Conservation (phyloP, 2,329 filamentous ascomycete genomes). For the Verticillium tricorpus region DNA sequence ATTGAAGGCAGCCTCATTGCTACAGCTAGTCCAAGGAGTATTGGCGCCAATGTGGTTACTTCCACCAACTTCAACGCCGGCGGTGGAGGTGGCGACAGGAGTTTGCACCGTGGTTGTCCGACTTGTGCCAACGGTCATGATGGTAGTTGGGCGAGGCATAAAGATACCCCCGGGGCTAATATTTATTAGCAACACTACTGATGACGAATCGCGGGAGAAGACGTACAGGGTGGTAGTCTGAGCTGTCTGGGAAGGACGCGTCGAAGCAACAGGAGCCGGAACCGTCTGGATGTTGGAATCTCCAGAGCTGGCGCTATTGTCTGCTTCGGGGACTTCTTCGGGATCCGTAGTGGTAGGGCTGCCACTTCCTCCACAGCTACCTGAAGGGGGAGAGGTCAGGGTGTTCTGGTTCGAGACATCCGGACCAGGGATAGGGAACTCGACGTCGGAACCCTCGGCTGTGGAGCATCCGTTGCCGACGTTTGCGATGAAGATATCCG, state of each 20-base stretch:
- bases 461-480: conserved; percentile 56
- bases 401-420: conserved; percentile 38
- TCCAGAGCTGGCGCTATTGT: too few species aligned
- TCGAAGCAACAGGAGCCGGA: too few species aligned
- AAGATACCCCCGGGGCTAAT: conserved; percentile 38
- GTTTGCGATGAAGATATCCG: conserved; percentile 69
- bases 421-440: conserved; percentile 62
- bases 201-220: neutral
- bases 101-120: conserved; percentile 15
- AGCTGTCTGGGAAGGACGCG: too few species aligned
- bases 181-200: conserved; percentile 13
- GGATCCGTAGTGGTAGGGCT: conserved; percentile 4
- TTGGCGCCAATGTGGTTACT: conserved; percentile 21
- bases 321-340: too few species aligned
- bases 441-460: conserved; percentile 50
- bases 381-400: conserved; percentile 29
- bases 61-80: neutral
- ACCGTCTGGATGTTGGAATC: too few species aligned
- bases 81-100: conserved; percentile 5
- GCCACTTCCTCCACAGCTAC: conserved; percentile 28
- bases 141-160: conserved; percentile 27
- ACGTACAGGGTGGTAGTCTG: neutral
- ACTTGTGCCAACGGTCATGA: conserved; percentile 18
- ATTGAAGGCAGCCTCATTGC: conserved; percentile 52
- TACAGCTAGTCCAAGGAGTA: conserved; percentile 39